Percentiles rank a stretch among this genome's conserved stretches.
These are phyloP conservation scores for Peronosclerospora sorghi DNA, from an alignment of 352 stramenopile species.

Conservation along the genomic window DNA sequence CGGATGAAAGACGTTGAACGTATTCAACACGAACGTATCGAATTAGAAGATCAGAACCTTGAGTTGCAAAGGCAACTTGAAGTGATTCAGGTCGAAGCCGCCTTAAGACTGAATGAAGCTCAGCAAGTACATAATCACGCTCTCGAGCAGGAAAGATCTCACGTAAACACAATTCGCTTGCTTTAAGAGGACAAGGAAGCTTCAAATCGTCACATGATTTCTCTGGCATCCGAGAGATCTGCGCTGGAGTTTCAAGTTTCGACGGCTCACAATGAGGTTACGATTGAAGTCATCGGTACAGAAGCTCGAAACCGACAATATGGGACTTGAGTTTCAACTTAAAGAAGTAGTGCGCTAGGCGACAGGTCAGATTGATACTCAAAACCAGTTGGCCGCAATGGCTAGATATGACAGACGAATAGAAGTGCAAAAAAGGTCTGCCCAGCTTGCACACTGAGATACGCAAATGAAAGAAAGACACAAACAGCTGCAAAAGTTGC, in stretches of 20 bases:
- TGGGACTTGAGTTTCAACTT: conserved; percentile 29
- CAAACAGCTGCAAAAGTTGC: conserved; percentile 26
- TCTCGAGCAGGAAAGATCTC: conserved; percentile 34
- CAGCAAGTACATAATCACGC: conserved; percentile 26
- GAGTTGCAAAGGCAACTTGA: conserved; percentile 37
- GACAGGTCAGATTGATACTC: conserved; percentile 32
- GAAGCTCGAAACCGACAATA: conserved; percentile 46
- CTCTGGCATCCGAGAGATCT: conserved; percentile 37
- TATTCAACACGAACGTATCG: conserved; percentile 35
- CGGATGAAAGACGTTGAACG: conserved; percentile 42
- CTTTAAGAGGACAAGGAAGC: conserved; percentile 57
- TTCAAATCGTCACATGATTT: conserved; percentile 31
- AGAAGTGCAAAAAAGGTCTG: conserved; percentile 29
- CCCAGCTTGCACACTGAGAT: conserved; percentile 29
- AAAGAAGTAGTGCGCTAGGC: conserved; percentile 38
- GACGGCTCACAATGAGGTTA: conserved; percentile 27
- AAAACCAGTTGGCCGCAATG: conserved; percentile 33
- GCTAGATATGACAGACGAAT: conserved; percentile 29
- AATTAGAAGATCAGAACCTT: conserved; percentile 52
- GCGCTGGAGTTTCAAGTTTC: conserved; percentile 41
- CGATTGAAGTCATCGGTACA: conserved; percentile 21
- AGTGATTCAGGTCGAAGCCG: conserved; percentile 25
- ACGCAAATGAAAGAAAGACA: conserved; percentile 36
- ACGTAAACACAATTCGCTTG: conserved; percentile 35
- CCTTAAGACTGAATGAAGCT: conserved; percentile 35